phyloP scores from a whole-genome alignment of 805 yeast species.

The Monosporozyma aerobia region DNA sequence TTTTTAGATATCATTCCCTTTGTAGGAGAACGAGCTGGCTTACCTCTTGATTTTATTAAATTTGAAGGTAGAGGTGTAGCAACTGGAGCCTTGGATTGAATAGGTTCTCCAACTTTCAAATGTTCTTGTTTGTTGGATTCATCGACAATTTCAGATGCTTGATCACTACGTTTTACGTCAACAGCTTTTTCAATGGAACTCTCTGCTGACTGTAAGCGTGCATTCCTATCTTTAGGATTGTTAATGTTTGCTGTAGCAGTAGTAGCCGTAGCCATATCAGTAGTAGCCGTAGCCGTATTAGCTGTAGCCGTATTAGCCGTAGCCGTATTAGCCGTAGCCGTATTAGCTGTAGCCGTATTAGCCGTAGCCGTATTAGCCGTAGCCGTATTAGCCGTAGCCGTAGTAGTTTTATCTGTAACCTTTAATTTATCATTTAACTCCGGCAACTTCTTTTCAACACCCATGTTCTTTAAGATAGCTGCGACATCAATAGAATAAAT shows the following conservation, averaged over 20 bases:
- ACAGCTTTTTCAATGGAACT: neutral
- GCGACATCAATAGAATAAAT: slow-evolving; percentile 4
- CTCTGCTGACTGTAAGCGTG: neutral
- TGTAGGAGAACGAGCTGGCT: neutral
- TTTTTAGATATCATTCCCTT: neutral
- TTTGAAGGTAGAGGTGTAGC: neutral
- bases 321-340: neutral
- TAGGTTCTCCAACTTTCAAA: neutral
- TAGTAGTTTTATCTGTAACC: neutral
- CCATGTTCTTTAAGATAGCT: neutral
- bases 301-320: neutral
- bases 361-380: neutral
- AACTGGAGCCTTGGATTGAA: neutral
- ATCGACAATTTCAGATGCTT: neutral
- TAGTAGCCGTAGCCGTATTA: too few species aligned
- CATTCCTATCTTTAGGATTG: neutral
- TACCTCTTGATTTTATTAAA: neutral
- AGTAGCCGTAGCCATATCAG: neutral
- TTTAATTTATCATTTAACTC: neutral
- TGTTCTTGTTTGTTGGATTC: neutral
- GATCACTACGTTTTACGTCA: neutral
- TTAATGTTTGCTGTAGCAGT: neutral
- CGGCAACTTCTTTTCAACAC: neutral
- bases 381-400: neutral
- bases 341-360: neutral